A percentile compares a stretch with the other conserved stretches of the same genome.
Evolutionary conservation across 371 early-diverging fungal genomes (phyloP).

Genomic region (Batrachochytrium dendrobatidis): DNA sequence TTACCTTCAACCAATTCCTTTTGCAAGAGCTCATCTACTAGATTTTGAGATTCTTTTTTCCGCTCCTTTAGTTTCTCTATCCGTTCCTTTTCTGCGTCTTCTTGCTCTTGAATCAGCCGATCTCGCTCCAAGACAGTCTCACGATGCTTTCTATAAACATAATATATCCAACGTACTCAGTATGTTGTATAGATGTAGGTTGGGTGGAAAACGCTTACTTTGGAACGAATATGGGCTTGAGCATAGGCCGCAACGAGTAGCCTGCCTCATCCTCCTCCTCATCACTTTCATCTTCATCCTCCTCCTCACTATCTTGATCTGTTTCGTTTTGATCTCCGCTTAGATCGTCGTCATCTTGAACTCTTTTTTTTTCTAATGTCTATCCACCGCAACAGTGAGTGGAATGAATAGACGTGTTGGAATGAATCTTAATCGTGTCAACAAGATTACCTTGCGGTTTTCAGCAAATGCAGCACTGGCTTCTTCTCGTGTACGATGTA

Average conservation of each 20-base stretch:
- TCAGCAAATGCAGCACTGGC: too few species aligned
- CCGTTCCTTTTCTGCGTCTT: constrained; percentile 51
- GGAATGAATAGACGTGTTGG: too few species aligned
- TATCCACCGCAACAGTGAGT: too few species aligned
- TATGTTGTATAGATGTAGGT: not conserved
- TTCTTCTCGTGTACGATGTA: too few species aligned
- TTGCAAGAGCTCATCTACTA: constrained; percentile 55
- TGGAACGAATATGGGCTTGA: constrained; percentile 82
- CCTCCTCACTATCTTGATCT: constrained; percentile 23
- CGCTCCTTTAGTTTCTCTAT: constrained; percentile 54
- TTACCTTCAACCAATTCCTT: constrained; percentile 4
- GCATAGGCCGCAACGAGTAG: constrained; percentile 32
- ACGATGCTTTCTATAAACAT: constrained; percentile 40
- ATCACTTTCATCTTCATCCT: constrained; percentile 33
- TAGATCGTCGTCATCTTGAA: constrained; percentile 5
- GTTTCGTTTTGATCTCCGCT: constrained; percentile 16
- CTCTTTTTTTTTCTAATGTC: constrained; percentile 6
- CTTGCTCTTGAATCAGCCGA: constrained; percentile 43
- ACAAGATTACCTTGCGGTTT: not conserved
- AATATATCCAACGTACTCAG: not conserved
- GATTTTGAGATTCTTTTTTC: constrained; percentile 63
- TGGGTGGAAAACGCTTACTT: constrained; percentile 42
- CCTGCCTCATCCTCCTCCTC: constrained; percentile 40
- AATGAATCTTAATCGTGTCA: constrained; percentile 3
- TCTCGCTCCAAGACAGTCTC: constrained; percentile 61